A percentile compares a stretch with the other conserved stretches of the same genome.
Conservation (phyloP, 108 stramenopile species). For the Aurantiochytrium sp. region DNA sequence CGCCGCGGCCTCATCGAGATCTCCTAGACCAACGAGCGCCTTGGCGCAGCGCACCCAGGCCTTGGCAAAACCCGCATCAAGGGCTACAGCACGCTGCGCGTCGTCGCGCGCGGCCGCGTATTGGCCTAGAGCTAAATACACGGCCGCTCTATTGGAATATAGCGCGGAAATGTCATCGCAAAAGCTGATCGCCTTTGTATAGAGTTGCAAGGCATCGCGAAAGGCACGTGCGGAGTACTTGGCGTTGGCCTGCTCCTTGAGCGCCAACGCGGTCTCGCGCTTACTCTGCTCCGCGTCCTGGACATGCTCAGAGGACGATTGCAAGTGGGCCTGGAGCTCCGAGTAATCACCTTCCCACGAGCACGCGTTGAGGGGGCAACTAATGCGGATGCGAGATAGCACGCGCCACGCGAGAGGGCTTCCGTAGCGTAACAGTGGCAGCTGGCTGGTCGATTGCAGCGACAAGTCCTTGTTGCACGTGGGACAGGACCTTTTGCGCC, state of each 20-base stretch:
- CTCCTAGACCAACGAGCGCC: neutral
- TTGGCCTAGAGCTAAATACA: neutral
- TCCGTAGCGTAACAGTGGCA: neutral
- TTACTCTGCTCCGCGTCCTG: neutral
- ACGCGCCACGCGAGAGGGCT: constrained; percentile 24
- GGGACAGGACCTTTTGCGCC: neutral
- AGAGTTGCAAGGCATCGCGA: constrained; percentile 40
- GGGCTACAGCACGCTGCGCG: neutral
- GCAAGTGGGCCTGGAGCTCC: constrained; percentile 45
- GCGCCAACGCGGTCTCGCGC: constrained; percentile 21
- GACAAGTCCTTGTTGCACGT: neutral
- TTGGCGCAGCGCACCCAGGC: neutral
- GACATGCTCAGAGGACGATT: constrained; percentile 14
- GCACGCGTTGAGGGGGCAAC: constrained; percentile 33
- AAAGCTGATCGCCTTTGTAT: constrained; percentile 39
- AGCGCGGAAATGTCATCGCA: neutral
- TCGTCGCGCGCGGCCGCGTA: neutral
- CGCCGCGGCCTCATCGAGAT: neutral
- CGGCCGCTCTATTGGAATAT: constrained; percentile 17
- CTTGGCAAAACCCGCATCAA: neutral
- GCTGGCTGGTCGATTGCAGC: neutral
- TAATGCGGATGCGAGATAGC: neutral
- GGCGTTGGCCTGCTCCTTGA: constrained; percentile 51
- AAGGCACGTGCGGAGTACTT: constrained; percentile 36
- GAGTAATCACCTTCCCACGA: constrained; percentile 54